Evolutionary conservation across 2,329 filamentous ascomycete genomes (phyloP).

Genomic region (Diatrype stigma): DNA sequence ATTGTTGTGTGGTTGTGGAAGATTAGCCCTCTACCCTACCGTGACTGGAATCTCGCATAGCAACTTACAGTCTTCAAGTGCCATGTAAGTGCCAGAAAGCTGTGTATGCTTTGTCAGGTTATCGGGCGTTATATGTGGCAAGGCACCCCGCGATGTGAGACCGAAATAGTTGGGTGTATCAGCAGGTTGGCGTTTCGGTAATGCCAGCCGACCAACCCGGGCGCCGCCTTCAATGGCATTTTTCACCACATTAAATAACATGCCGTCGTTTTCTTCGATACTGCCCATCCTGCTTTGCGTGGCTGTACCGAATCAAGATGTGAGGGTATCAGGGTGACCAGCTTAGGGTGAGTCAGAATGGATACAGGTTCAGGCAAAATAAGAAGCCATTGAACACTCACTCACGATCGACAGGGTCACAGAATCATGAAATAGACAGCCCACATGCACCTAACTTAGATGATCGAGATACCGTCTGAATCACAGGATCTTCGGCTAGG

Average conservation of each 20-base stretch:
- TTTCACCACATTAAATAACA: conserved; percentile 46
- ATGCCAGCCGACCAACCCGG: conserved; percentile 62
- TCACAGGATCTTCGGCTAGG: no score
- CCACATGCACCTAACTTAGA: no score
- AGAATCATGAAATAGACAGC: no score
- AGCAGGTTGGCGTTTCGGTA: conserved; percentile 61
- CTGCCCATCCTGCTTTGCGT: conserved; percentile 8
- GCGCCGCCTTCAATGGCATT: conserved; percentile 33
- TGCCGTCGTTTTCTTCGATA: conserved; percentile 16
- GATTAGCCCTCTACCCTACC: not conserved
- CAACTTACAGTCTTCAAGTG: conserved; percentile 84
- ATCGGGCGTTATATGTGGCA: conserved; percentile 89
- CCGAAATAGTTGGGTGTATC: conserved; percentile 80
- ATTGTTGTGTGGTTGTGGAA: no score
- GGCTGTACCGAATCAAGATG: not conserved
- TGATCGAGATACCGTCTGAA: no score
- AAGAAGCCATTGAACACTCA: no score
- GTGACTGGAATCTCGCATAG: not conserved
- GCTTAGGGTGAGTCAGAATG: not conserved
- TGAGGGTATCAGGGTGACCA: not conserved
- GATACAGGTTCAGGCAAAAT: no score
- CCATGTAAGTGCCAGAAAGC: conserved; percentile 70
- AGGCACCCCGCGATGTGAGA: conserved; percentile 73
- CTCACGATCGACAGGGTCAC: no score
- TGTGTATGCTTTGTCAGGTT: conserved; percentile 62